Conservation (phyloP, 2,329 filamentous ascomycete genomes). For the Xylaria sp. region DNA sequence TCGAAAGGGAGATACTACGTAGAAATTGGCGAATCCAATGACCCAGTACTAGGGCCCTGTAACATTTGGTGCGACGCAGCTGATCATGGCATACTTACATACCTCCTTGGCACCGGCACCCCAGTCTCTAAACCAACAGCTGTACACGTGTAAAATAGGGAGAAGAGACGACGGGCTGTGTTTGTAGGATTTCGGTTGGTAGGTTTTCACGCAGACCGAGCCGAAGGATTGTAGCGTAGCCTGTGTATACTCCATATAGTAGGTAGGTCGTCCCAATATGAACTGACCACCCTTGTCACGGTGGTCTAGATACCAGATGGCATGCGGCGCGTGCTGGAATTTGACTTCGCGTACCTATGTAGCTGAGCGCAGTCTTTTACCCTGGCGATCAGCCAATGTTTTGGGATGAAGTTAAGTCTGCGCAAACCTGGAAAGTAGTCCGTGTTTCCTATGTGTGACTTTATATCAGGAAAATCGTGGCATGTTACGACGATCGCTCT, state of each 20-base stretch:
- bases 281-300: neutral
- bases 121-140: neutral
- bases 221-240: neutral
- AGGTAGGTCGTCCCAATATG: neutral
- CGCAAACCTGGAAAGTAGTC: neutral
- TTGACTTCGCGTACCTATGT: neutral
- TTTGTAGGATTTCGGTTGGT: conserved; percentile 11
- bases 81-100: conserved; percentile 17
- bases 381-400: neutral
- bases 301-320: neutral
- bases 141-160: neutral
- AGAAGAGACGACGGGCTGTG: conserved; percentile 2
- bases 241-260: neutral
- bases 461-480: neutral
- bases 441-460: neutral
- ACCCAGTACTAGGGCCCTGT: conserved; percentile 17
- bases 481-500: conserved; percentile 17
- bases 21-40: conserved; percentile 15
- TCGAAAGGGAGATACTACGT: neutral
- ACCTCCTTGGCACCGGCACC: neutral
- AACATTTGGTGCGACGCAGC: conserved; percentile 27
- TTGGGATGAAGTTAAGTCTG: neutral
- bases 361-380: neutral
- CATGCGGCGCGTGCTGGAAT: neutral
- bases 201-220: conserved; percentile 15